These are phyloP conservation scores for Fistulina hepatica DNA, from an alignment of 1,284 basidiomycete genomes.

Conservation along the genomic window DNA sequence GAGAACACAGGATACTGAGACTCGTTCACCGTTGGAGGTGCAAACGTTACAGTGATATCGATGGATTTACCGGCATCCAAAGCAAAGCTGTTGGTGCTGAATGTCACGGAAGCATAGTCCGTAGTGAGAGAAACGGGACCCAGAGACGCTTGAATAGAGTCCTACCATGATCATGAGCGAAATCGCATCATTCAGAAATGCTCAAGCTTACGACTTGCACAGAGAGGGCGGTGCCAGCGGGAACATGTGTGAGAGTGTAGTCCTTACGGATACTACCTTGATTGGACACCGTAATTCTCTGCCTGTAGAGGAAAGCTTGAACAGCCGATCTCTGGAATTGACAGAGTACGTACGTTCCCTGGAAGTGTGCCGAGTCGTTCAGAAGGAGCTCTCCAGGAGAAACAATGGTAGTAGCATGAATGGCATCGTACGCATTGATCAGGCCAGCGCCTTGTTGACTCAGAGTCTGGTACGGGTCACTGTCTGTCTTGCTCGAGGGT, in stretches of 20 bases:
- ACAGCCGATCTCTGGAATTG: slow-evolving; percentile 4
- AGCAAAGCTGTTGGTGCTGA: slow-evolving; percentile 25
- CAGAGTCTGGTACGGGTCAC: slow-evolving; percentile 44
- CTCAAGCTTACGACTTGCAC: slow-evolving; percentile 23
- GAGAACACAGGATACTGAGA: slow-evolving; percentile 46
- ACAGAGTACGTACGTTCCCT: slow-evolving; percentile 26
- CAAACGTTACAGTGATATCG: slow-evolving; percentile 25
- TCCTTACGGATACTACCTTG: slow-evolving; percentile 28
- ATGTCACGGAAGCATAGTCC: slow-evolving; percentile 30
- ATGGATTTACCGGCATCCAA: slow-evolving; percentile 25
- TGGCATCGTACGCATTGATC: slow-evolving; percentile 52
- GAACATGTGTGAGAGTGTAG: slow-evolving; percentile 38
- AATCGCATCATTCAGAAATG: slow-evolving; percentile 2
- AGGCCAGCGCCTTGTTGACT: slow-evolving; percentile 59
- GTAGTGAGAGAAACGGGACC: slow-evolving; percentile 42
- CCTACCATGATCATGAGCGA: slow-evolving; percentile 15
- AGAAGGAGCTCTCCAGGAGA: slow-evolving; percentile 50
- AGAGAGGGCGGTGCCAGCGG: slow-evolving; percentile 44
- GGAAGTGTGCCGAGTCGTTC: slow-evolving; percentile 61
- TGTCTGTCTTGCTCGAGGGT: slow-evolving; percentile 35
- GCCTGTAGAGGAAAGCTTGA: slow-evolving; percentile 21
- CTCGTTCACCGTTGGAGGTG: slow-evolving; percentile 34
- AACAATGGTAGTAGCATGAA: slow-evolving; percentile 44
- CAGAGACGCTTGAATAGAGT: slow-evolving; percentile 29
- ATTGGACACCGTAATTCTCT: slow-evolving; percentile 40